Evolutionary conservation across 495 filamentous ascomycete genomes (phyloP).

Genomic region (Achaetomiella virescens): DNA sequence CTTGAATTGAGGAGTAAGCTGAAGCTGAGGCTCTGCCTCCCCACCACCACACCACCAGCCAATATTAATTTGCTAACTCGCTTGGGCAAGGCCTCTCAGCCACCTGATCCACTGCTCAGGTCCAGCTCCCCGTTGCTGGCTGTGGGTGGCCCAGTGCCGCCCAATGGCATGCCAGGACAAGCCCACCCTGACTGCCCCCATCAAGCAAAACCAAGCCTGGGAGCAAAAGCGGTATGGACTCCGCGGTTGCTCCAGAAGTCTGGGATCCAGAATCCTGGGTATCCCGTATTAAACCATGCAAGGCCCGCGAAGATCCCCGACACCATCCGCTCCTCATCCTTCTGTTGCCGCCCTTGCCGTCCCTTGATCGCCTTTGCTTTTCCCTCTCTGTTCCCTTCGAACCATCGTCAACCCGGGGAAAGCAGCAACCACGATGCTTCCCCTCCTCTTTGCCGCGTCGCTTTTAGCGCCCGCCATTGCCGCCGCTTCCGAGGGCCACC

Average conservation of each 20-base stretch:
- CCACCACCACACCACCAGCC: no score
- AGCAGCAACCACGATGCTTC: conserved; percentile 6
- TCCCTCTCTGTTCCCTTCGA: neutral
- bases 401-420: neutral
- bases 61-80: no score
- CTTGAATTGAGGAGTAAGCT: no score
- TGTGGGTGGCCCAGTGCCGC: neutral
- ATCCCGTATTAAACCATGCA: conserved; percentile 6
- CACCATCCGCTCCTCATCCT: neutral
- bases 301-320: neutral
- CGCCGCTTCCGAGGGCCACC: neutral
- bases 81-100: no score
- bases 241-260: neutral
- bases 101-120: neutral
- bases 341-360: neutral
- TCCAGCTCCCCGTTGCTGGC: neutral
- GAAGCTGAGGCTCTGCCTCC: no score
- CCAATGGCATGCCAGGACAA: conserved; percentile 5
- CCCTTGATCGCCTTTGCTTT: neutral
- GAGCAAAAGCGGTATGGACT: neutral
- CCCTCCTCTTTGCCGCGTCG: conserved; percentile 7
- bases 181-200: neutral
- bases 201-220: neutral
- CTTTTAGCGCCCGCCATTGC: conserved; percentile 1
- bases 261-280: neutral